Evolutionary conservation across 768 basidiomycete genomes (phyloP), one percentile per base, ranked within the genome.

Genomic region (Amanita rubescens): DNA sequence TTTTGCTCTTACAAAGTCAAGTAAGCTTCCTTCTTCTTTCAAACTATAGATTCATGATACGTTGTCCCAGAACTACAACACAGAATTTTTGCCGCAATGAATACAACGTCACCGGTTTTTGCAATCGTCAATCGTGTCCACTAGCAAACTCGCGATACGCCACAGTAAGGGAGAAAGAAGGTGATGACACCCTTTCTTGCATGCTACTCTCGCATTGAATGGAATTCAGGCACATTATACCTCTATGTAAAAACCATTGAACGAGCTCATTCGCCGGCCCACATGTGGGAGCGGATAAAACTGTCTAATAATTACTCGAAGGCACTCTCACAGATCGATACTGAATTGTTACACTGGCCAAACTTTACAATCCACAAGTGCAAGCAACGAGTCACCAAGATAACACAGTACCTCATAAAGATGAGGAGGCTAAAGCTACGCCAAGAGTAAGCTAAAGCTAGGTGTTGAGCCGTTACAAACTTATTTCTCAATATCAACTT

Each of bases 1-100:
- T 97, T 97, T 69, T 99, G 96, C 75, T 96, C 95, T 0, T 99
- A 95, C 71, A 98, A 97, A 88, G 94, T 99, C 77, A 98, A 95
- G 95, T 94, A 61, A 66, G 90, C 75, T 9, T 43, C 3, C 8
- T 14, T 20, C 41, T n/a, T 27, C 49, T 33, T 54, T 43, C 15
- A 24, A 14, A n/a, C n/a, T 17, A 12, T 11, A 6, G 20, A 30
- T 39, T 27, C 22, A 38, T 25, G 8, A 37, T 24, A 47, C 58
- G 57, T 7, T 50, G n/a, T 53, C 59, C 51, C 66, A 95, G 94
- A 69, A 95, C 95, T 0, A 75, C 83, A 1, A 96, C 93, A 1
- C 95, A 98, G 70, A 97, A 96, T 66, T 98, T 99, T 73, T 98
- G 96, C 71, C 77, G 94, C 51, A 99, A 99, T 69, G 93, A 96